Percentiles rank a stretch among this genome's conserved stretches.
Conservation (phyloP, 495 filamentous ascomycete species). For the Tricharina praecox region DNA sequence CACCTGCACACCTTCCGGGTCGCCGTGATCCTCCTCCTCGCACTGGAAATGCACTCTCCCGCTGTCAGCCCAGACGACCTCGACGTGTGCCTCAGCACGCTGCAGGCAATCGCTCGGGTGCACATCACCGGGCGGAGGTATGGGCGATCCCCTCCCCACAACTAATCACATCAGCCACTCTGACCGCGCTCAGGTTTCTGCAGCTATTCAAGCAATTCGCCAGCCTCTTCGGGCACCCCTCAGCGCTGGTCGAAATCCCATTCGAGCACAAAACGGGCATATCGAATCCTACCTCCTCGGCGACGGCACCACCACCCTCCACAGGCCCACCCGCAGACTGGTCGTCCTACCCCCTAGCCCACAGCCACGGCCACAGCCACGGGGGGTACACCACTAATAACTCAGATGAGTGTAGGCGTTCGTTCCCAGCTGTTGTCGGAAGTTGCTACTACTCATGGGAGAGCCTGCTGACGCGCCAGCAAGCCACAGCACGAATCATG, state of each 20-base stretch:
- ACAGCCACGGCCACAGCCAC: too few relatives aligned
- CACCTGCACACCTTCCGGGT: conserved; percentile 24
- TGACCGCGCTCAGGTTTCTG: conserved; percentile 1
- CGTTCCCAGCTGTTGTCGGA: too few relatives aligned
- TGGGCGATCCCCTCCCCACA: too few relatives aligned
- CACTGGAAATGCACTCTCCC: not conserved
- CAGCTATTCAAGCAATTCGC: conserved; percentile 5
- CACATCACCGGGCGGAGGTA: conserved; percentile 6
- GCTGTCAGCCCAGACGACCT: not conserved
- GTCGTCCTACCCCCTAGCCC: too few relatives aligned
- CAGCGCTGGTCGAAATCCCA: not conserved
- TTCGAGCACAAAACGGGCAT: not conserved
- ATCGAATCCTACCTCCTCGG: not conserved
- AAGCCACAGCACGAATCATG: too few relatives aligned
- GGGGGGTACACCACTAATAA: too few relatives aligned
- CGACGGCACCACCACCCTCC: not conserved
- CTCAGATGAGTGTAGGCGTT: too few relatives aligned
- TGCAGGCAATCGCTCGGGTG: conserved; percentile 3
- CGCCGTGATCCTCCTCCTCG: conserved; percentile 25
- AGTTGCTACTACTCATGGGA: too few relatives aligned
- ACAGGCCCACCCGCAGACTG: not conserved
- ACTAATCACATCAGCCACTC: too few relatives aligned
- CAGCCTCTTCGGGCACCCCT: not conserved
- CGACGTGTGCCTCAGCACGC: not conserved
- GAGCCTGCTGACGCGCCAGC: too few relatives aligned